Evolutionary conservation across 441 rosid genomes (phyloP).

Genomic region (Arabidopsis lyrata): DNA sequence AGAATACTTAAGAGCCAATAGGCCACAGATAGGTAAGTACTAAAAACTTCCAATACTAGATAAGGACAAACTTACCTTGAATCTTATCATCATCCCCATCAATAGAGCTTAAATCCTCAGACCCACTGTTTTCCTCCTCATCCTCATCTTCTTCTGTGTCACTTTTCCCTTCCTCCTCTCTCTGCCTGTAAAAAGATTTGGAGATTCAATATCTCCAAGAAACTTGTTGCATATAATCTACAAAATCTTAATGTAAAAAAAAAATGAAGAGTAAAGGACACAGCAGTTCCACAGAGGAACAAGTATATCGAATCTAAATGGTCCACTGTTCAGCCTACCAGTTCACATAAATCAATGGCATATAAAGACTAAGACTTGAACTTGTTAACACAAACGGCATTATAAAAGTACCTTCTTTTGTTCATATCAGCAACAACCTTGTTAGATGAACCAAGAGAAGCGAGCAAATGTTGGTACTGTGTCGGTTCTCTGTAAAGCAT

Average conservation of each 20-base stretch:
- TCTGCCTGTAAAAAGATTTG: conserved; percentile 47
- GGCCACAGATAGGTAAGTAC: conserved; percentile 5
- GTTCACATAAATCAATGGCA: conserved; percentile 3
- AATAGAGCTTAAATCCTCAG: conserved; percentile 50
- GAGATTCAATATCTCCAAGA: conserved; percentile 1
- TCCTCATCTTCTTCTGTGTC: conserved; percentile 63
- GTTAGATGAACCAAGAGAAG: conserved; percentile 54
- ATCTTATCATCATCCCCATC: conserved; percentile 52
- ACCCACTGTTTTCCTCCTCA: conserved; percentile 43
- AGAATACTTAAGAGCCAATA: conserved; percentile 19
- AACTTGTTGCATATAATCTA: conserved; percentile 1
- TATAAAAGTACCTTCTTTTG: conserved; percentile 57
- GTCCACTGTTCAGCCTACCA: conserved; percentile 1
- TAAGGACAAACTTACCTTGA: conserved; percentile 26
- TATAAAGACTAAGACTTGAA: neutral
- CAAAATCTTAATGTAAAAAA: neutral
- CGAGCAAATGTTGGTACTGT: conserved; percentile 54
- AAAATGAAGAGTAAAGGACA: neutral
- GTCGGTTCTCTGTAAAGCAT: conserved; percentile 54
- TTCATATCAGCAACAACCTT: conserved; percentile 56
- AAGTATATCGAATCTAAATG: conserved; percentile 1
- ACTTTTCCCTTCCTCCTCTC: conserved; percentile 64
- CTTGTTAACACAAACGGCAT: neutral
- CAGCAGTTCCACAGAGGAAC: neutral
- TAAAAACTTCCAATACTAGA: neutral